Conservation (phyloP, 2,329 filamentous ascomycete genomes). For the Ceratocystis ficicola region DNA sequence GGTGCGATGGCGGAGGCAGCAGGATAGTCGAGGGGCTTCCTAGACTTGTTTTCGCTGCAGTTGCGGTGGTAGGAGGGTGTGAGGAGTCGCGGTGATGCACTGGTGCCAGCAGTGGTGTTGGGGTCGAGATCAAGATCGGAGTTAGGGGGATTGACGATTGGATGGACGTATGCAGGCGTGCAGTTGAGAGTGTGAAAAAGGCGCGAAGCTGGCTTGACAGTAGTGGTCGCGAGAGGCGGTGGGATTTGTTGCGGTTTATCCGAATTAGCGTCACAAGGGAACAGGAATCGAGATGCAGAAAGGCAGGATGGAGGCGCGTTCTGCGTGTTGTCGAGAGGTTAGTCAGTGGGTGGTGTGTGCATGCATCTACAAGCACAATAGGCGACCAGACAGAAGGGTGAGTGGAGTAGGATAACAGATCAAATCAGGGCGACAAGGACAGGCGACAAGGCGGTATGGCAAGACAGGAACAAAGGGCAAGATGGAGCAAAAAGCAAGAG, state of each 20-base stretch:
- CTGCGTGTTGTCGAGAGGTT: slow-evolving; percentile 1
- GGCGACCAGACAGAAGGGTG: neutral
- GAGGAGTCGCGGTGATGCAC: neutral
- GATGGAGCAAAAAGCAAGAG: neutral
- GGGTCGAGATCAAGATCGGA: neutral
- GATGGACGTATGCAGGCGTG: slow-evolving; percentile 4
- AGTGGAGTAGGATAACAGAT: neutral
- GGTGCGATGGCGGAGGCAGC: neutral
- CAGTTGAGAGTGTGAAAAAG: slow-evolving; percentile 7
- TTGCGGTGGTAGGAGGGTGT: neutral
- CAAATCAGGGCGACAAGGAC: neutral
- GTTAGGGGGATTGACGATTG: neutral
- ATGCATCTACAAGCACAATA: slow-evolving; percentile 2
- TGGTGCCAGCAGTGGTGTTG: too few relatives aligned
- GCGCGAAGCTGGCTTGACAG: neutral
- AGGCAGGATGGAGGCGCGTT: slow-evolving; percentile 5
- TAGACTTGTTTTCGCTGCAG: neutral
- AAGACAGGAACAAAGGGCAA: neutral
- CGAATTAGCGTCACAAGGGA: neutral
- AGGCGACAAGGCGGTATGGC: neutral
- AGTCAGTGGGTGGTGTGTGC: slow-evolving; percentile 2
- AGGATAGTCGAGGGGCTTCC: neutral
- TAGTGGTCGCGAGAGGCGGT: slow-evolving; percentile 18
- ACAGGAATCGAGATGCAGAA: neutral
- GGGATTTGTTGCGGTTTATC: neutral